Evolutionary conservation across 1,284 basidiomycete genomes (phyloP).

Genomic region (Ustilago bromivora): DNA sequence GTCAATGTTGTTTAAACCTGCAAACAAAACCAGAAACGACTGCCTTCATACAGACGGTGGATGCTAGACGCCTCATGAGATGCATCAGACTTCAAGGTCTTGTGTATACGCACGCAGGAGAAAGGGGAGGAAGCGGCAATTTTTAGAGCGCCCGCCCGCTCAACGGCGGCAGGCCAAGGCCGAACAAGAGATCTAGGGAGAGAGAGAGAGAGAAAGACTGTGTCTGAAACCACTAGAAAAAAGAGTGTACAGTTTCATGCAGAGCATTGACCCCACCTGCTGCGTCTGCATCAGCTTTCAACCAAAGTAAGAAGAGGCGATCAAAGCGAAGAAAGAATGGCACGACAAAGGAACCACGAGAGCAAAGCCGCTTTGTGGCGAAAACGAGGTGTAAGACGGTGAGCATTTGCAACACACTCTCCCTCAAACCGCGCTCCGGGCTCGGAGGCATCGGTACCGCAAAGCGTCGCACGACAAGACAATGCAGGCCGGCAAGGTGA

Average conservation of each 20-base stretch:
- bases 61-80: conserved; percentile 30
- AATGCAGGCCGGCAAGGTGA: conserved; percentile 32
- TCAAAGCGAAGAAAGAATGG: not conserved
- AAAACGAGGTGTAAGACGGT: not conserved
- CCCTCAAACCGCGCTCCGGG: conserved; percentile 9
- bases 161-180: conserved; percentile 2
- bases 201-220: not conserved
- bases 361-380: conserved; percentile 3
- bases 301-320: not conserved
- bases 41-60: not conserved
- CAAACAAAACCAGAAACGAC: not conserved
- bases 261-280: conserved; percentile 20
- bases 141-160: conserved; percentile 1
- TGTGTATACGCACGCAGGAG: not conserved
- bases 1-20: not conserved
- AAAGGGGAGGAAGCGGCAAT: conserved; percentile 22
- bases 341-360: not conserved
- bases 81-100: not conserved
- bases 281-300: not conserved
- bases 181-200: not conserved
- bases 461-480: conserved; percentile 8
- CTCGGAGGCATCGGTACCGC: conserved; percentile 14
- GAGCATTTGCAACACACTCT: not conserved
- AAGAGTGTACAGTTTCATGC: conserved; percentile 1
- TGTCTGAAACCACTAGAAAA: conserved; percentile 12